A percentile compares a stretch with the other conserved stretches of the same genome.
Conservation (phyloP, 345 rosid species). For the Ailanthus altissimus region DNA sequence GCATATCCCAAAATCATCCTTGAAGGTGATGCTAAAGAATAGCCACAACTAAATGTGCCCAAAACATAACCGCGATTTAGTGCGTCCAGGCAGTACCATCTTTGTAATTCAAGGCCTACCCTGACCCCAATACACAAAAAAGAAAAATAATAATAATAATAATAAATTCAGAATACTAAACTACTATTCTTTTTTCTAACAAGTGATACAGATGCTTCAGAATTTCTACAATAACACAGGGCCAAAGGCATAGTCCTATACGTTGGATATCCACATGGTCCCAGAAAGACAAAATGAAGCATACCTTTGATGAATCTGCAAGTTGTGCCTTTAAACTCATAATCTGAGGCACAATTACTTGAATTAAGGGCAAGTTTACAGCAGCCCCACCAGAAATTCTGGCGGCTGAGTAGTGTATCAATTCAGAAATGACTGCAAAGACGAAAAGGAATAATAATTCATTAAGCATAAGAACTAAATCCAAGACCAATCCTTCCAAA, state of each 20-base stretch:
- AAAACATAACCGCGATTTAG: not conserved
- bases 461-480: not conserved
- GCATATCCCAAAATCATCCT: not conserved
- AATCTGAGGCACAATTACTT: slow-evolving; percentile 89
- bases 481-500: not conserved
- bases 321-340: slow-evolving; percentile 81
- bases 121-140: not conserved
- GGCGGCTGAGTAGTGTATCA: slow-evolving; percentile 86
- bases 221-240: not conserved
- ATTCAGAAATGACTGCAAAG: slow-evolving; percentile 82
- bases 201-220: not conserved
- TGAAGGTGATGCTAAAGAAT: not conserved
- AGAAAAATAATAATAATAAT: no score
- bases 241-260: not conserved
- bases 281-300: slow-evolving; percentile 2
- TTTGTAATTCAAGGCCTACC: not conserved
- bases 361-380: slow-evolving; percentile 85
- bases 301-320: slow-evolving; percentile 87
- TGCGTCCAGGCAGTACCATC: not conserved
- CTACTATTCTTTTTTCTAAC: not conserved
- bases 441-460: slow-evolving; percentile 18
- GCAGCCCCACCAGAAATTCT: slow-evolving; percentile 75
- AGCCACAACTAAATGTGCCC: not conserved
- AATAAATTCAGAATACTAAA: not conserved
- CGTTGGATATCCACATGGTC: not conserved